phyloP scores from a whole-genome alignment of 371 early-diverging fungal genomes.

The Dichotomocladium elegans region DNA sequence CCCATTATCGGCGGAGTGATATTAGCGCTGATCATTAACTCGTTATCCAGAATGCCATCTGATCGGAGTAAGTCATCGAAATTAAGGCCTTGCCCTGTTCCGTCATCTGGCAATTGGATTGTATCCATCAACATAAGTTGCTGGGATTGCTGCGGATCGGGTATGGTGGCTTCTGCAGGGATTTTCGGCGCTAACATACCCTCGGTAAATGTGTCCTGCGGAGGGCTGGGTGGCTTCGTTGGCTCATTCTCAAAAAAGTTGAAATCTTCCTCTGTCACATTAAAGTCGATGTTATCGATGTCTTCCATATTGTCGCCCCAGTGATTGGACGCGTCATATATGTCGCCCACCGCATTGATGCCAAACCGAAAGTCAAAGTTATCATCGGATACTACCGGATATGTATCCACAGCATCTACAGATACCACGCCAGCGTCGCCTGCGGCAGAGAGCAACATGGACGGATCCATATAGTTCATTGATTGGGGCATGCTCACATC shows the following conservation, averaged over 20 bases:
- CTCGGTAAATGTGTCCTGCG: not conserved
- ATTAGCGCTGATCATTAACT: not conserved
- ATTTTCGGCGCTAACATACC: too few species aligned
- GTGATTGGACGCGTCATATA: constrained; percentile 6
- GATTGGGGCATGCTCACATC: not conserved
- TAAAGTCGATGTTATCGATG: constrained; percentile 37
- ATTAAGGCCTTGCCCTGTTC: not conserved
- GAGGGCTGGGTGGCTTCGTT: not conserved
- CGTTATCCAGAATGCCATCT: not conserved
- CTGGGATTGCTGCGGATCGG: not conserved
- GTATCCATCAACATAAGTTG: constrained; percentile 1
- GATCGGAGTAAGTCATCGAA: constrained; percentile 1
- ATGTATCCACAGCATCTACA: not conserved
- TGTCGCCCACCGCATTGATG: constrained; percentile 2
- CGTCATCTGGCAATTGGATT: too few species aligned
- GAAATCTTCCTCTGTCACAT: constrained; percentile 50
- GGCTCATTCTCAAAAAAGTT: constrained; percentile 32
- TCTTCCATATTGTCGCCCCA: constrained; percentile 40
- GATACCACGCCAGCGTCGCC: not conserved
- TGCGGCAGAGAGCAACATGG: constrained; percentile 1
- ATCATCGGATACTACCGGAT: not conserved
- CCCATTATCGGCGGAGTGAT: not conserved
- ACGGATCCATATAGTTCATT: not conserved
- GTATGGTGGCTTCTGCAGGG: not conserved
- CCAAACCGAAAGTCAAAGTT: constrained; percentile 8